A percentile compares a stretch with the other conserved stretches of the same genome.
Evolutionary conservation across 2,329 filamentous ascomycete species (phyloP).

Genomic region (Hymenoscyphus infarciens): DNA sequence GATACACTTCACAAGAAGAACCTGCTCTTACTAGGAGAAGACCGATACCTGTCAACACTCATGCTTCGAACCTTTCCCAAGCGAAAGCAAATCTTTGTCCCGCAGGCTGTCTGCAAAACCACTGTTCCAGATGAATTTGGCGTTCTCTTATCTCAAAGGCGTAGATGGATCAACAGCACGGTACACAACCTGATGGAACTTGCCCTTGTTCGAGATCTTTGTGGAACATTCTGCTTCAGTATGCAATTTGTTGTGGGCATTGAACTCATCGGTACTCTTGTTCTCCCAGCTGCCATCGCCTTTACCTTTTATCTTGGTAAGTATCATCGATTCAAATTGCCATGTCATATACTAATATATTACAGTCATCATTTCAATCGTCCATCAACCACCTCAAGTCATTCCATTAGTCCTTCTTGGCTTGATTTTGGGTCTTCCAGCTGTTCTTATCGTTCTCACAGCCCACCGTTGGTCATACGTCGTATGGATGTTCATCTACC

Average conservation of each 20-base stretch:
- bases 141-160: constrained; percentile 88
- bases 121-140: constrained; percentile 90
- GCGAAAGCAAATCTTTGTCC: constrained; percentile 97
- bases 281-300: constrained; percentile 90
- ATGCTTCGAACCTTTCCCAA: constrained; percentile 99
- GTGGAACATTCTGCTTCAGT: constrained; percentile 98
- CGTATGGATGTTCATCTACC: constrained; percentile 95
- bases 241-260: constrained; percentile 99
- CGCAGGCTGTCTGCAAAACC: constrained; percentile 98
- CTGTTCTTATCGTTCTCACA: constrained; percentile 85
- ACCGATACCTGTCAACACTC: constrained; percentile 91
- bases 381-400: constrained; percentile 70
- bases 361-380: constrained; percentile 79
- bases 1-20: constrained; percentile 99
- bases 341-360: constrained; percentile 18
- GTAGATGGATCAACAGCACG: constrained; percentile 99
- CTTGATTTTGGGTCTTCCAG: constrained; percentile 90
- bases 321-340: constrained; percentile 36
- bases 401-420: constrained; percentile 87
- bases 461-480: constrained; percentile 92
- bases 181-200: constrained; percentile 99
- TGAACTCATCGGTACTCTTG: constrained; percentile 89
- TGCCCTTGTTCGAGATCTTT: constrained; percentile 89
- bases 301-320: constrained; percentile 96
- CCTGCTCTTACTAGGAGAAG: constrained; percentile 82